Evolutionary conservation across 2,329 filamentous ascomycete genomes (phyloP).

Genomic region (Ophiobolus disseminans): DNA sequence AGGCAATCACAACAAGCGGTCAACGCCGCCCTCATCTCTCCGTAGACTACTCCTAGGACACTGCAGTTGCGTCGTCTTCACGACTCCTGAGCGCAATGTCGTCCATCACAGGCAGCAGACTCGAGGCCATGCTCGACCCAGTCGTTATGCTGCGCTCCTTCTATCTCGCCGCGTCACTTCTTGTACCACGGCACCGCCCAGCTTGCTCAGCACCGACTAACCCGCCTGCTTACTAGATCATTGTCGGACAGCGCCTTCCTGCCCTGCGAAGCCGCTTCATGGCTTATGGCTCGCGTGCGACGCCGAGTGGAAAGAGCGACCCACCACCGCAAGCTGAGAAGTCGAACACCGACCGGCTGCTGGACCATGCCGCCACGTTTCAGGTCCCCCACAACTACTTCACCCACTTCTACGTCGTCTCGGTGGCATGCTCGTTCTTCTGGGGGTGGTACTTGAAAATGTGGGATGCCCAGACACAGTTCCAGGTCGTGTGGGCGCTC

Average conservation of each 20-base stretch:
- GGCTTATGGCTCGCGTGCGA: slow-evolving; percentile 65
- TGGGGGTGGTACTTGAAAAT: slow-evolving; percentile 72
- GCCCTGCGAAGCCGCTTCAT: slow-evolving; percentile 64
- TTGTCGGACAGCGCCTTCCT: slow-evolving; percentile 60
- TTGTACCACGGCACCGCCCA: slow-evolving; percentile 47
- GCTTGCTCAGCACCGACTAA: slow-evolving; percentile 28
- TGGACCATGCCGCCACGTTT: slow-evolving; percentile 61
- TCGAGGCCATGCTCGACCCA: slow-evolving; percentile 20
- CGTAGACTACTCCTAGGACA: too few species aligned
- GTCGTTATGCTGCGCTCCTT: slow-evolving; percentile 41
- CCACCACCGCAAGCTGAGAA: slow-evolving; percentile 9
- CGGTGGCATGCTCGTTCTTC: slow-evolving; percentile 72
- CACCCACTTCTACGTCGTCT: slow-evolving; percentile 81
- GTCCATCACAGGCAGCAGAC: slow-evolving; percentile 4
- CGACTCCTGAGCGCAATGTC: slow-evolving; percentile 8
- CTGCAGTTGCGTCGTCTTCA: slow-evolving; percentile 15
- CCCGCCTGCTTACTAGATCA: slow-evolving; percentile 51
- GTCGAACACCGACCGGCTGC: slow-evolving; percentile 31
- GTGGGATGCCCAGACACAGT: slow-evolving; percentile 56
- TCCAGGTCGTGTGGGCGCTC: slow-evolving; percentile 72
- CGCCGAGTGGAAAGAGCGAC: slow-evolving; percentile 13
- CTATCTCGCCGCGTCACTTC: slow-evolving; percentile 48
- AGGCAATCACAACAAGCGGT: background rate
- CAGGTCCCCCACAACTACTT: slow-evolving; percentile 90
- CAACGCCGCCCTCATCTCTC: background rate